Conservation (phyloP, 108 stramenopile species). For the Nitzschia sp. region DNA sequence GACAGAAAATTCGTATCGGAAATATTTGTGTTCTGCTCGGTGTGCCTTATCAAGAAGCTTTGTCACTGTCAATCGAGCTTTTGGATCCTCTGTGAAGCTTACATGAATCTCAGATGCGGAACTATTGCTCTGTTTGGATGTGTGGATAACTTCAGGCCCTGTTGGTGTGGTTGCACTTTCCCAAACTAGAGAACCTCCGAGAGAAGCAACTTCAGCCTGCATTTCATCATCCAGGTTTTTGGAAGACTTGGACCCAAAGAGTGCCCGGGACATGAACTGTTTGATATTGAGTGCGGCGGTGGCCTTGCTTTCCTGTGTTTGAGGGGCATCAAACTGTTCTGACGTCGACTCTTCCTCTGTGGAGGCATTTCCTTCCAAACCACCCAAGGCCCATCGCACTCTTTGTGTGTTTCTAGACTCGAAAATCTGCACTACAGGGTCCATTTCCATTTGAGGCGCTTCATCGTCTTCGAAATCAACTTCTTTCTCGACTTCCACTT, state of each 20-base stretch:
- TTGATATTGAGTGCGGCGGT: conserved; percentile 24
- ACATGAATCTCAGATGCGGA: conserved; percentile 13
- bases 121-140: neutral
- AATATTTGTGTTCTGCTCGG: conserved; percentile 53
- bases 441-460: conserved; percentile 24
- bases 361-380: neutral
- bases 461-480: conserved; percentile 29
- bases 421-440: conserved; percentile 52
- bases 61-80: conserved; percentile 33
- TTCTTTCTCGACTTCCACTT: neutral
- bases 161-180: conserved; percentile 31
- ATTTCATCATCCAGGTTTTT: conserved; percentile 35
- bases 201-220: conserved; percentile 36
- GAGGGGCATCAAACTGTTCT: neutral
- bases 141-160: conserved; percentile 38
- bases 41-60: conserved; percentile 56
- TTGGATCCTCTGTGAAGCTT: conserved; percentile 46
- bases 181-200: conserved; percentile 44
- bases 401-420: conserved; percentile 46
- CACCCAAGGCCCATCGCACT: conserved; percentile 42
- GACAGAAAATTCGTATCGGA: conserved; percentile 75
- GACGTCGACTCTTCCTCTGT: neutral
- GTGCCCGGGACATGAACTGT: conserved; percentile 47
- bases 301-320: neutral
- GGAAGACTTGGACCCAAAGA: conserved; percentile 37